Evolutionary conservation across 2,329 filamentous ascomycete species (phyloP).

Genomic region (Nemania bipapillata): DNA sequence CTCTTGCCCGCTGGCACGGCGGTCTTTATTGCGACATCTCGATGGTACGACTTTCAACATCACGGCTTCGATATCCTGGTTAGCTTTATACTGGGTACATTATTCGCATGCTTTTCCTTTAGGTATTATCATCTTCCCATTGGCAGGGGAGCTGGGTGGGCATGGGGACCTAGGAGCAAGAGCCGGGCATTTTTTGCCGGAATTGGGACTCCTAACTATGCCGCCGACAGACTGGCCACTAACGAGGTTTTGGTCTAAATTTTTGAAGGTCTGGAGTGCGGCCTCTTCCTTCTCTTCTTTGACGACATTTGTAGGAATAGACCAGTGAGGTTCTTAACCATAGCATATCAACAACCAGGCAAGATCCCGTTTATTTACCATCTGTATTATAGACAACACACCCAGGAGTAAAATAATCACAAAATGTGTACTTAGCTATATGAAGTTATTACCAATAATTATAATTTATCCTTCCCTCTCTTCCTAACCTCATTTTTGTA

Average conservation of each 20-base stretch:
- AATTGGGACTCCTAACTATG: conserved; percentile 8
- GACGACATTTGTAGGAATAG: neutral
- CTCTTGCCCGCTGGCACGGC: conserved; percentile 6
- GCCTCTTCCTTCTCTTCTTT: neutral
- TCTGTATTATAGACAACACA: neutral
- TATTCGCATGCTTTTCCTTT: neutral
- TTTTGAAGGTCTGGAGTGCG: neutral
- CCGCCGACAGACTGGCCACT: neutral
- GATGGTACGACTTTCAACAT: conserved; percentile 16
- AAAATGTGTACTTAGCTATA: neutral
- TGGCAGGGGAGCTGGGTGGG: conserved; percentile 13
- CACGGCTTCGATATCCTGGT: conserved; percentile 12
- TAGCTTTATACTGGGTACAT: conserved; percentile 2
- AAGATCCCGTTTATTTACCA: neutral
- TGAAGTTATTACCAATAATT: neutral
- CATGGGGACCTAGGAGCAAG: conserved; percentile 9
- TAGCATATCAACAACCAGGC: neutral
- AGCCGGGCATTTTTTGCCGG: conserved; percentile 9
- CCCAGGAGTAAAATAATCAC: neutral
- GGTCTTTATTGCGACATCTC: conserved; percentile 9
- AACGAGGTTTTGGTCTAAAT: neutral
- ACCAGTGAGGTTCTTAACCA: neutral
- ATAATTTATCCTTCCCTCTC: neutral
- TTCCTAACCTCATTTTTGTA: too few species aligned
- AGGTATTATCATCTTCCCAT: conserved; percentile 1